A percentile compares a stretch with the other conserved stretches of the same genome.
Evolutionary conservation across 73 alveolate genomes (phyloP).

Genomic region (Tetrahymena elliotti): DNA sequence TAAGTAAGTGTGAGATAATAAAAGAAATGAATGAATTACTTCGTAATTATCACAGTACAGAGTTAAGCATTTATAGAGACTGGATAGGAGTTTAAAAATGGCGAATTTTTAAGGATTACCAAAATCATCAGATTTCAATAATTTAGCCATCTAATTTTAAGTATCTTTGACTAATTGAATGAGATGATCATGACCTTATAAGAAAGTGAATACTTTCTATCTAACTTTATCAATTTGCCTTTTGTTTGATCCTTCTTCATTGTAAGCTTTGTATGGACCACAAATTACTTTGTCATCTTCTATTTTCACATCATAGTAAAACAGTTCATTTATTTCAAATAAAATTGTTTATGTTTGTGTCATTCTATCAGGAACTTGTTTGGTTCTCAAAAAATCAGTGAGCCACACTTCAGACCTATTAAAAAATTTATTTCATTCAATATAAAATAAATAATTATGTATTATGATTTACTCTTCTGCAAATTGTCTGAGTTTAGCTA

Average conservation of each 20-base stretch:
- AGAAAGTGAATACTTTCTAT: conserved; percentile 22
- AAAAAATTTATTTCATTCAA: not conserved
- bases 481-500: conserved; percentile 5
- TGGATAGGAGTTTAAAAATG: conserved; percentile 1
- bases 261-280: not conserved
- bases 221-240: conserved; percentile 7
- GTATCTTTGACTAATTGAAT: conserved; percentile 27
- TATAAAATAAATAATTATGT: too few relatives aligned
- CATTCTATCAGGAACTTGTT: not conserved
- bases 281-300: not conserved
- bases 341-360: not conserved
- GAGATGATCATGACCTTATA: conserved; percentile 22
- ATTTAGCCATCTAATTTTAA: conserved; percentile 10
- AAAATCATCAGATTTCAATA: not conserved
- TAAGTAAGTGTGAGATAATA: not conserved
- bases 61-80: conserved; percentile 11
- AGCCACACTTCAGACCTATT: conserved; percentile 42
- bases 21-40: not conserved
- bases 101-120: not conserved
- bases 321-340: not conserved
- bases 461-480: not conserved
- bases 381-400: not conserved
- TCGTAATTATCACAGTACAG: conserved; percentile 11
- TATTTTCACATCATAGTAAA: not conserved
- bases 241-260: not conserved